Base-by-base conservation (phyloP, 2,329 filamentous ascomycete genomes). In the Microcyclospora tardicrescens region DNA sequence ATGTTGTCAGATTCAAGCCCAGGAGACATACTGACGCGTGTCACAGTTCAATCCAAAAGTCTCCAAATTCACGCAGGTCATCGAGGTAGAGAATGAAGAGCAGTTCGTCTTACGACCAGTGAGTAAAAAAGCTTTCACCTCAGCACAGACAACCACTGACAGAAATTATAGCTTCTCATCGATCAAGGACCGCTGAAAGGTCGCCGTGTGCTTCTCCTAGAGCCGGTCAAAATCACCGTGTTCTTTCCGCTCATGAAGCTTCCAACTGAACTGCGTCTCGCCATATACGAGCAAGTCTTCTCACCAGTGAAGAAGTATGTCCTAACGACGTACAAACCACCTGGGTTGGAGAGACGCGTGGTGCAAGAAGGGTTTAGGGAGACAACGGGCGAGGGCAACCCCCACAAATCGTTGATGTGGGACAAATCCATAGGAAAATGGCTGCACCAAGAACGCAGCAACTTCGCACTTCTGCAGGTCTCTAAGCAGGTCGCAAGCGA, bases 171-270 rank as follows among this genome's bases (percentile, higher is more conserved):
- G 40, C 39, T 49, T 8, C 13, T 51, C 12, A 43, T 39, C 10
- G 43, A n/a, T n/a, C n/a, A 47, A 16, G 50, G 50, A 4, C 31
- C 31, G 2, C 37, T 43, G 28, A 43, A 46, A 30, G 50, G 50
- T 12, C 41, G 39, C 27, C 36, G 42, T 12, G 24, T 44, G 24
- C 16, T 53, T 3, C 39, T 50, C 34, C 19, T 47, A 16, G 38
- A 46, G 27, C 39, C 42, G 4, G 37, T 42, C 4, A 14, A 34
- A 10, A 16, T 29, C 2, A 43, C 43, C 10, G 37, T 31, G 2
- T 37, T 37, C 31, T 49, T 47, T 16, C 38, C 34, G 30, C 43
- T 53, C 37, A 28, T 50, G 16, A 44, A 48, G 12, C 34, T 51
- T 1, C 47, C 48, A 5, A 15, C 44, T 1, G 50, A 53, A 39